Evolutionary conservation across 179 eudicot species (phyloP), one percentile per base, ranked within the genome.

Genomic region (Pouteria campechiana): DNA sequence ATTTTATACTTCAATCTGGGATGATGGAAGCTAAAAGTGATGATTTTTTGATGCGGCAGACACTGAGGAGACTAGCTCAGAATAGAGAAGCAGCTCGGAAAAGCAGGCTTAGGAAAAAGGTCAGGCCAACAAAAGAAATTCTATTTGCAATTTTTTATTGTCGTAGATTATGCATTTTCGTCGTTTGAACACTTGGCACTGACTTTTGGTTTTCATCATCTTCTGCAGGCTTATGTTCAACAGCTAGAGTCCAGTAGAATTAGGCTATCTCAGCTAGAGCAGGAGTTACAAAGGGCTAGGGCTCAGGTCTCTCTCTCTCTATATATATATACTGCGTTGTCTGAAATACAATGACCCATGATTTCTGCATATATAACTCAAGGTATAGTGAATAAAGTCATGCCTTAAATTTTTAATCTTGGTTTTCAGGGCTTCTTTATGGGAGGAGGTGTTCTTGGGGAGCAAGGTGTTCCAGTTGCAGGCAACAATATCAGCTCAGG

Each of bases 71-170:
- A 58, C 94, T 92, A 55, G 99, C 99, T 57, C 99, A 87, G 64
- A 92, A 92, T 76, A 75, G 99, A 69, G 99, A 92, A 45, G 99
- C 99, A 67, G 99, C 99, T 17, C 82, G 96, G 64, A 92, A 92
- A 74, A 87, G 99, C 79, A 87, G 99, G 78, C 94, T 92, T 42
- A 82, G 99, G 63, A 92, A 92, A 65, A 92, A 87, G 94, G 99
- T 69, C 12, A 45, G 76, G 66, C 59, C 50, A 19, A 16, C 30
- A 35, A 25, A 35, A 32, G 18, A 17, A 12, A 11, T n/a, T n/a
- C n/a, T n/a, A n/a, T n/a, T n/a, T n/a, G n/a, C n/a, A n/a, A 8
- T 3, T 1, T 6, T 24, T 50, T 5, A 14, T 25, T 35, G 14
- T 25, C 17, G 23, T 22, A 7, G 7, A 15, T 36, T 16, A 25